phyloP scores from a whole-genome alignment of 306 rosid species.

The Benincasa hispida region DNA sequence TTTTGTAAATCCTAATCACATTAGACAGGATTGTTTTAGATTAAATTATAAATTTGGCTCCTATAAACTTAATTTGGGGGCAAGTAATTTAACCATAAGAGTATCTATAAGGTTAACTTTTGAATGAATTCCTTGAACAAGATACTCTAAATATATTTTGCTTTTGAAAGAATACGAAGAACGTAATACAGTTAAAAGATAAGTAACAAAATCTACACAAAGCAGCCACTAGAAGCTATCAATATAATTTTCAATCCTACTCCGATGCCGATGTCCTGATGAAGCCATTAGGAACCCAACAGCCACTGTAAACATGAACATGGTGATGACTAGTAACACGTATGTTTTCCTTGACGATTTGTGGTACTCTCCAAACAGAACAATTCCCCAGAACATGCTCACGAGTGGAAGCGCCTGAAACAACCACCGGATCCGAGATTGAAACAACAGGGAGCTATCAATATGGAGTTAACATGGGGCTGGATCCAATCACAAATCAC shows the following conservation, averaged over 20 bases:
- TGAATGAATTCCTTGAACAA: neutral
- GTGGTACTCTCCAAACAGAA: constrained; percentile 66
- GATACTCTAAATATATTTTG: neutral
- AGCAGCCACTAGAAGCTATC: neutral
- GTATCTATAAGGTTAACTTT: neutral
- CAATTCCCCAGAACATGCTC: constrained; percentile 82
- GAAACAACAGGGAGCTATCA: neutral
- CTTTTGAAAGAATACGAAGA: too few relatives aligned
- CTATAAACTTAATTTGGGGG: too few relatives aligned
- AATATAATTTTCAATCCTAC: neutral
- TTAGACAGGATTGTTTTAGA: too few relatives aligned
- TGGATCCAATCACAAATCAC: neutral
- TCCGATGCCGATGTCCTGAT: constrained; percentile 38
- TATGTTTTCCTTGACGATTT: constrained; percentile 65
- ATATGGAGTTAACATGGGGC: neutral
- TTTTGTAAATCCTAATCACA: too few relatives aligned
- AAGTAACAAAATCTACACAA: neutral
- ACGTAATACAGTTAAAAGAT: neutral
- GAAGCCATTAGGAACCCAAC: constrained; percentile 66
- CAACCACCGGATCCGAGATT: neutral
- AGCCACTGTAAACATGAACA: constrained; percentile 62
- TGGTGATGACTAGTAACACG: constrained; percentile 36
- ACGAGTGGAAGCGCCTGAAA: constrained; percentile 81
- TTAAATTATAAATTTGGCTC: too few relatives aligned
- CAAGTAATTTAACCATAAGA: too few relatives aligned